Evolutionary conservation across 306 rosid species (phyloP), one percentile per base, ranked within the genome.

Genomic region (Glycine tomentella): DNA sequence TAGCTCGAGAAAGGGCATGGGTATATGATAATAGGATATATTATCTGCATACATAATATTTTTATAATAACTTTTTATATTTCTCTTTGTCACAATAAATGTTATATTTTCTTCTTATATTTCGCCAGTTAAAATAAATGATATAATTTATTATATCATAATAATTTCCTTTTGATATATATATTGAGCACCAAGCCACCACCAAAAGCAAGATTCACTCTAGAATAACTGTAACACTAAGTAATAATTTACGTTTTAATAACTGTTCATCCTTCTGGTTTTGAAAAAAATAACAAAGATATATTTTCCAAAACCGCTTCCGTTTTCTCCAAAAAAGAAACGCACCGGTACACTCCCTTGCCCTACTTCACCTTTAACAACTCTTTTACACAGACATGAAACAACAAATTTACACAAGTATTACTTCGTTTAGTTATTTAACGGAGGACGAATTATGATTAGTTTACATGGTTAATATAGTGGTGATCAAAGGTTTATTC

Each of bases 271-370:
- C 74, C 33, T 72, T 73, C 82, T 64, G 84, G 87, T 72, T 88
- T 82, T 76, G 75, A 80, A 53, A 51, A 69, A 6, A 67, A 69
- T 56, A 44, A 15, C 14, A 56, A 20, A 1, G 10, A 5, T 8
- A 69, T 67, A 81, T 87, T 88, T 86, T 85, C 67, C 86, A 88
- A 90, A 87, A 75, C 88, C 82, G 49, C 80, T 46, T 56, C 49
- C 44, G 63, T 84, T 80, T 80, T 53, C 61, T 56, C 12, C 50
- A 81, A 76, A 42, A 42, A 42, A 42, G 5, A 42, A 81, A 82
- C 72, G 69, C 44, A 82, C 80, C 78, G 82, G 82, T 78, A 77
- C 84, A 15, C 63, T 46, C 7, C 64, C 87, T 87, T 78, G 81
- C 87, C 77, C 36, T 67, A 69, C 12, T 34, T 20, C 25, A 56